Evolutionary conservation across 495 filamentous ascomycete genomes (phyloP).

Genomic region (Penicillium robsamsonii): DNA sequence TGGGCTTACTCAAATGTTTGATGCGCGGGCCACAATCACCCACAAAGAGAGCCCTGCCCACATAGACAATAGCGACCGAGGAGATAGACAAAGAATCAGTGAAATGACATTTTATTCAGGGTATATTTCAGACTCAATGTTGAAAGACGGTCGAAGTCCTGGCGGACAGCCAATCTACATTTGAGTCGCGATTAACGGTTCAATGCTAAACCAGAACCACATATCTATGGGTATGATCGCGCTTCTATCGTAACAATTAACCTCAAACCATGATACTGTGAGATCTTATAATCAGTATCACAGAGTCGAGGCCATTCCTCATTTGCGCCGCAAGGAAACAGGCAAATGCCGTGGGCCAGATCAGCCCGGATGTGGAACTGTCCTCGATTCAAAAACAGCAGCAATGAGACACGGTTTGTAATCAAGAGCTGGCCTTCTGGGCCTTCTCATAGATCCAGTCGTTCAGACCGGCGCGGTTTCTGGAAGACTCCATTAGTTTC

Average conservation of each 20-base stretch:
- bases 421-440: constrained; percentile 44
- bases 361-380: constrained; percentile 21
- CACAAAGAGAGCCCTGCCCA: background rate
- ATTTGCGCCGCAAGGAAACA: constrained; percentile 5
- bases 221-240: constrained; percentile 9
- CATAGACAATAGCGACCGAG: background rate
- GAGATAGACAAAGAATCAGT: background rate
- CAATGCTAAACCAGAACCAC: constrained; percentile 9
- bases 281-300: background rate
- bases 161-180: constrained; percentile 6
- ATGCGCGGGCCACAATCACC: background rate
- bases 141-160: background rate
- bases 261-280: background rate
- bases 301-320: background rate
- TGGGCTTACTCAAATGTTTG: background rate
- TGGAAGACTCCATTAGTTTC: constrained; percentile 19
- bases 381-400: constrained; percentile 12
- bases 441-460: constrained; percentile 92
- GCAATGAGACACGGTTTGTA: constrained; percentile 1
- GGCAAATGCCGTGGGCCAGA: constrained; percentile 22
- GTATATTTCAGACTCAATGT: constrained; percentile 19
- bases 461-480: constrained; percentile 85
- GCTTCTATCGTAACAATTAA: background rate
- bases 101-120: constrained; percentile 21
- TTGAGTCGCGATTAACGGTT: constrained; percentile 9